Evolutionary conservation across 768 basidiomycete genomes (phyloP), one percentile per base, ranked within the genome.

Genomic region (Rhodotorula babjevae): DNA sequence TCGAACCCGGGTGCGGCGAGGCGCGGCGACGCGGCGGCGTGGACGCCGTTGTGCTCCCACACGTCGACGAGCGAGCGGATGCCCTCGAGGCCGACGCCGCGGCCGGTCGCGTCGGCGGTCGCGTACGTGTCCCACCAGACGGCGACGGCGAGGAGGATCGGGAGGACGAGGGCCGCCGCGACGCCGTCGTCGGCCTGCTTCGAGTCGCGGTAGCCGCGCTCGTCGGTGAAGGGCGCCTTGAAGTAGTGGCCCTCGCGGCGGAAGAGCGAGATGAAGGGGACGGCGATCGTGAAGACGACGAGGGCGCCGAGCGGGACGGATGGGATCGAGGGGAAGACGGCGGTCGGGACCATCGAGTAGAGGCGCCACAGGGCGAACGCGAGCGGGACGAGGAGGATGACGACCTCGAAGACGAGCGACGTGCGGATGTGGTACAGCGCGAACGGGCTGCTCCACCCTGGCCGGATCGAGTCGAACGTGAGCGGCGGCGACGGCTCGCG

Each of bases 181-280:
- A 78, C 71, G 31, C 78, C 78, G 42, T 79, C 78, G 68, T 79
- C 78, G 0, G 77, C 77, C 0, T 49, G 55, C 7, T 49, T 44
- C 19, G 74, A 61, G 49, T 62, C 60, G 36, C 78, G 67, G 64
- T 77, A 79, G 0, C 78, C 78, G 9, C 78, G 76, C 29, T 72
- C 75, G 69, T 79, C 78, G 66, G 78, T 79, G 59, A 79, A 79
- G 27, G 78, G 78, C 27, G 77, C 75, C 58, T 73, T 66, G 68
- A 76, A 76, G 71, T 72, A 72, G 31, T 62, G 29, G 1, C 40
- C 56, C 3, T 65, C 56, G 12, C 69, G 68, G 2, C 75, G 76
- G 40, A 72, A 69, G 47, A 77, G 70, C 16, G 72, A 53, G 60
- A 77, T 65, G 73, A 74, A 69, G 18, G 76, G 71, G 15, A 74